A percentile compares a stretch with the other conserved stretches of the same genome.
Evolutionary conservation across 306 rosid genomes (phyloP).

Genomic region (Trifolium dubium): DNA sequence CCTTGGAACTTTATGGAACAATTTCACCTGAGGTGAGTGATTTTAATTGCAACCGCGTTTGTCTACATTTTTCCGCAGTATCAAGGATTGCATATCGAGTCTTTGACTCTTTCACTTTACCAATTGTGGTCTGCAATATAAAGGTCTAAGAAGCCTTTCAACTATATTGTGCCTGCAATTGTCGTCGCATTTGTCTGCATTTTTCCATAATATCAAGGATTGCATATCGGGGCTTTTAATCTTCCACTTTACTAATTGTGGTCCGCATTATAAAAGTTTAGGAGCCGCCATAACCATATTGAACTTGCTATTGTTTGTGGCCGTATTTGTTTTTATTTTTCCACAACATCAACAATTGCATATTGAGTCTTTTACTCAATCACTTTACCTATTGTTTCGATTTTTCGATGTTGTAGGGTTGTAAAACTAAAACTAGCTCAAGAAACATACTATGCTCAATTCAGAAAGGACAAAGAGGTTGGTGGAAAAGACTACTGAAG

Average conservation of each 20-base stretch:
- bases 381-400: background rate
- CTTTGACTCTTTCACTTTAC: background rate
- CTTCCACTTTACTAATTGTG: background rate
- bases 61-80: background rate
- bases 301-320: background rate
- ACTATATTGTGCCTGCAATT: background rate
- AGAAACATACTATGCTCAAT: conserved; percentile 79
- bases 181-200: background rate
- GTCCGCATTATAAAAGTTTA: too few species aligned
- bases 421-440: conserved; percentile 71
- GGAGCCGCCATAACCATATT: too few species aligned
- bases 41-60: background rate
- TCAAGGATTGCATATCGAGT: background rate
- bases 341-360: background rate
- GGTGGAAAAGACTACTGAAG: conserved; percentile 87
- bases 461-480: conserved; percentile 75
- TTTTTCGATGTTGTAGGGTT: conserved; percentile 47
- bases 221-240: background rate
- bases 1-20: conserved; percentile 68
- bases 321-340: background rate
- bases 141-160: background rate
- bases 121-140: background rate
- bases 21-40: conserved; percentile 66
- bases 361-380: background rate
- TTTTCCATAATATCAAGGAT: background rate